Conservation (phyloP, 139 green algal genomes). For the Dunaliella primolecta region DNA sequence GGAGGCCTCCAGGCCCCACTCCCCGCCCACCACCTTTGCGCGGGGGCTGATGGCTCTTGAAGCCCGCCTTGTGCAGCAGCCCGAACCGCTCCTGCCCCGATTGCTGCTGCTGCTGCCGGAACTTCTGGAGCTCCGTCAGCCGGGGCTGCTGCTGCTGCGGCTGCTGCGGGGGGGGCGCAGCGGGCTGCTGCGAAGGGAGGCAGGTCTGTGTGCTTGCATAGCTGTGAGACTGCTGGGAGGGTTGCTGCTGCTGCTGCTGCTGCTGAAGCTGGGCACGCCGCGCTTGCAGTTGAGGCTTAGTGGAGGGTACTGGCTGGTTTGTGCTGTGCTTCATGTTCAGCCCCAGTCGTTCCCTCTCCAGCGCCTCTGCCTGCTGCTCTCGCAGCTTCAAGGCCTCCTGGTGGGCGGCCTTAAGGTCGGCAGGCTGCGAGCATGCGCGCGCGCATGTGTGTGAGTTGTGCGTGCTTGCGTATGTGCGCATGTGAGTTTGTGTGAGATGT, state of each 20-base stretch:
- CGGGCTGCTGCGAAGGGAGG: neutral
- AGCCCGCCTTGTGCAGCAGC: neutral
- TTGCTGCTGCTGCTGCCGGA: neutral
- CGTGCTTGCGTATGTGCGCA: neutral
- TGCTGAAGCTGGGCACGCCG: neutral
- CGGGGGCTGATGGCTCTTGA: neutral
- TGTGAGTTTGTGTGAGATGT: too few species aligned
- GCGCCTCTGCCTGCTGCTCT: neutral
- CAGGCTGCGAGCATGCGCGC: neutral
- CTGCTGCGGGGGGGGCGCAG: neutral
- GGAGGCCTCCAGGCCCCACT: too few species aligned
- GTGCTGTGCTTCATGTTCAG: neutral
- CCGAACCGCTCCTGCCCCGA: neutral
- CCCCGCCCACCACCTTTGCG: too few species aligned
- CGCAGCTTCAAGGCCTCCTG: neutral
- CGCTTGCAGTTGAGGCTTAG: neutral
- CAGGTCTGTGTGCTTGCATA: too few species aligned
- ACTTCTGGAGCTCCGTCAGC: neutral
- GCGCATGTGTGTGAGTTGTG: neutral
- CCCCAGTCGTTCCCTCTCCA: neutral
- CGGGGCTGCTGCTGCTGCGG: neutral
- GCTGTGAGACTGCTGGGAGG: neutral
- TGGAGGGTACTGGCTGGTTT: neutral
- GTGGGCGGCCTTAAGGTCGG: neutral
- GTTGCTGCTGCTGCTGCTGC: neutral